Conservation (phyloP, 768 basidiomycete genomes). For the Lactarius deliciosus region DNA sequence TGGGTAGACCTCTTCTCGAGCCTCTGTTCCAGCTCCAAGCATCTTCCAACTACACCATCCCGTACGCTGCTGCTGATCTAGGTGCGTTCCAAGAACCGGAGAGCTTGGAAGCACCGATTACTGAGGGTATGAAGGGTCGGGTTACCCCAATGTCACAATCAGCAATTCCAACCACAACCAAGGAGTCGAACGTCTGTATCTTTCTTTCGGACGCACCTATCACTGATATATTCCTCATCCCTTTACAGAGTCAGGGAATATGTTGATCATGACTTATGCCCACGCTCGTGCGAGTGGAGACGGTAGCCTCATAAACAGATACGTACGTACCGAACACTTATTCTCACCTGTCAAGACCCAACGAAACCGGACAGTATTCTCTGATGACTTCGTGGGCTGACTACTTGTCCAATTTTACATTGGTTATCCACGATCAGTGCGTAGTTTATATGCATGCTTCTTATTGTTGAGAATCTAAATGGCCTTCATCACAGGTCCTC, state of each 20-base stretch:
- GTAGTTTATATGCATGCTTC: slow-evolving; percentile 50
- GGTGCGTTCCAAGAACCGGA: slow-evolving; percentile 14
- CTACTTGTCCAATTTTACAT: slow-evolving; percentile 39
- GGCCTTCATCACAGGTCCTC: slow-evolving; percentile 15
- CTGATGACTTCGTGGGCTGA: slow-evolving; percentile 37
- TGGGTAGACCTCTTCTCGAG: slow-evolving; percentile 38
- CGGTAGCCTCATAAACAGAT: slow-evolving; percentile 30
- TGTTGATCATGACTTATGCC: slow-evolving; percentile 38
- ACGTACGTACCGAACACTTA: slow-evolving; percentile 17
- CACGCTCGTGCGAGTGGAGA: slow-evolving; percentile 34
- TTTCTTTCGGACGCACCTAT: background rate
- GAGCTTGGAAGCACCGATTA: background rate
- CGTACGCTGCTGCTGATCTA: slow-evolving; percentile 29
- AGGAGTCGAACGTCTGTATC: slow-evolving; percentile 22
- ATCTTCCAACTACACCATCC: slow-evolving; percentile 21
- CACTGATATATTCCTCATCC: background rate
- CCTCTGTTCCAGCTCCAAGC: slow-evolving; percentile 31
- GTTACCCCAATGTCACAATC: slow-evolving; percentile 14
- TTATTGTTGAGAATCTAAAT: slow-evolving; percentile 1
- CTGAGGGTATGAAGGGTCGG: background rate
- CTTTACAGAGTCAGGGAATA: slow-evolving; percentile 35
- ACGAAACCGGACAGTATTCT: slow-evolving; percentile 28
- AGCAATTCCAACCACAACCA: slow-evolving; percentile 1
- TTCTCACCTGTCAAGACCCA: background rate
- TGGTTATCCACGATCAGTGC: slow-evolving; percentile 53